Evolutionary conservation across 176 grass and related monocot species (phyloP).

Genomic region (Phoenix dactylifera): DNA sequence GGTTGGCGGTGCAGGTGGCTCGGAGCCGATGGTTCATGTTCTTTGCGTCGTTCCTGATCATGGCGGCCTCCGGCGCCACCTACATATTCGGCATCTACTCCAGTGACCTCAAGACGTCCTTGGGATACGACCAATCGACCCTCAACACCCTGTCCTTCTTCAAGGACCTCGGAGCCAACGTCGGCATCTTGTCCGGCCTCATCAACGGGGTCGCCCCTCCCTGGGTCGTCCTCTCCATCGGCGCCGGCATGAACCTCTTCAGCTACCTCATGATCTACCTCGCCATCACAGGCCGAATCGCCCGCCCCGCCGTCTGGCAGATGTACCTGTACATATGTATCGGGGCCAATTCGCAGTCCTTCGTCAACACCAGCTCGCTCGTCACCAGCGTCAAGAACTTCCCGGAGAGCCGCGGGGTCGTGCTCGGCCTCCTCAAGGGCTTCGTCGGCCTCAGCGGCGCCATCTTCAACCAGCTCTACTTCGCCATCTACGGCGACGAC

Average conservation of each 20-base stretch:
- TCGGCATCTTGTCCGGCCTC: constrained; percentile 55
- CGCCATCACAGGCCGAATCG: constrained; percentile 46
- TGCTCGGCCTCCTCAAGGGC: constrained; percentile 44
- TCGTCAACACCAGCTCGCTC: constrained; percentile 61
- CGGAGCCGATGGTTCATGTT: constrained; percentile 60
- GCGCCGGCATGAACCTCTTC: constrained; percentile 55
- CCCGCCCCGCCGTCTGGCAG: constrained; percentile 40
- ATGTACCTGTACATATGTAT: constrained; percentile 76
- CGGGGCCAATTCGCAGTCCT: constrained; percentile 64
- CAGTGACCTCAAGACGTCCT: constrained; percentile 41
- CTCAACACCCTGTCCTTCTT: constrained; percentile 68
- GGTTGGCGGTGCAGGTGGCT: constrained; percentile 41
- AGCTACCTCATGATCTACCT: constrained; percentile 81
- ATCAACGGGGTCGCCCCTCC: constrained; percentile 73
- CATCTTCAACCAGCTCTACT: constrained; percentile 25
- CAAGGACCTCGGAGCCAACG: constrained; percentile 57
- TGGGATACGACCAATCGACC: constrained; percentile 55
- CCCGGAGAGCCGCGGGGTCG: constrained; percentile 64
- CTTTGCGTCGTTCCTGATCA: constrained; percentile 59
- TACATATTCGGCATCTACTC: constrained; percentile 77
- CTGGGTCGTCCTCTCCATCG: constrained; percentile 54
- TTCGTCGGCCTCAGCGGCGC: constrained; percentile 30
- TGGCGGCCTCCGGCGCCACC: constrained; percentile 48
- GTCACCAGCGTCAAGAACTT: constrained; percentile 78
- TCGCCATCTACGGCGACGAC: constrained; percentile 56